Conservation (phyloP, 129 eudicot genomes). For the Artemisia argyi region DNA sequence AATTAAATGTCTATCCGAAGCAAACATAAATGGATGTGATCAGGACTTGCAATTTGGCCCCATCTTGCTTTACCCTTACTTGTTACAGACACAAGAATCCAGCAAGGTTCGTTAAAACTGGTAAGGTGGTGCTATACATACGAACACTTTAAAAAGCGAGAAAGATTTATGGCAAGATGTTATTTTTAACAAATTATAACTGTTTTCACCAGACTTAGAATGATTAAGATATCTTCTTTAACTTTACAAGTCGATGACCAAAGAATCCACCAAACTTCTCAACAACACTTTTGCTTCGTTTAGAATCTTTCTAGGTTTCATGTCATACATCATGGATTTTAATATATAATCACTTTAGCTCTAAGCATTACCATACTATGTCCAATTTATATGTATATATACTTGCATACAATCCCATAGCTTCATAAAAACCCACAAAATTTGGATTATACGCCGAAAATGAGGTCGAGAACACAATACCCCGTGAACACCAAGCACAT, state of each 20-base stretch:
- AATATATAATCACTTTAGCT: conserved; percentile 31
- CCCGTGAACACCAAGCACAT: conserved; percentile 61
- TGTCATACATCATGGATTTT: conserved; percentile 48
- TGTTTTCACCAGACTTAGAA: conserved; percentile 26
- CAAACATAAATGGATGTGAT: neutral
- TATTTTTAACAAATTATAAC: neutral
- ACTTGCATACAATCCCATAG: conserved; percentile 19
- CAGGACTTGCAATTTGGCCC: conserved; percentile 1
- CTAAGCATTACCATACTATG: conserved; percentile 28
- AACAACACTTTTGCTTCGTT: conserved; percentile 61
- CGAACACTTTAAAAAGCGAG: neutral
- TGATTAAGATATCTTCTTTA: conserved; percentile 11
- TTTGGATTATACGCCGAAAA: conserved; percentile 18
- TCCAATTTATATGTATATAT: conserved; percentile 13
- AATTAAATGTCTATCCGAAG: neutral
- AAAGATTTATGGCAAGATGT: neutral
- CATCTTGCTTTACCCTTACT: conserved; percentile 18
- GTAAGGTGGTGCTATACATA: neutral
- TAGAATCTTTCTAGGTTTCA: conserved; percentile 47
- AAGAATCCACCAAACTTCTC: conserved; percentile 47
- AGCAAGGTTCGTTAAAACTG: conserved; percentile 2
- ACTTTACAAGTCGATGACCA: conserved; percentile 27
- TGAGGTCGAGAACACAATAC: conserved; percentile 72
- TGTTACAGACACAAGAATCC: conserved; percentile 13
- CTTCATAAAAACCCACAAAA: conserved; percentile 8